Conservation (phyloP, 2,329 filamentous ascomycete species). For the Trichoderma atrobrunneum region DNA sequence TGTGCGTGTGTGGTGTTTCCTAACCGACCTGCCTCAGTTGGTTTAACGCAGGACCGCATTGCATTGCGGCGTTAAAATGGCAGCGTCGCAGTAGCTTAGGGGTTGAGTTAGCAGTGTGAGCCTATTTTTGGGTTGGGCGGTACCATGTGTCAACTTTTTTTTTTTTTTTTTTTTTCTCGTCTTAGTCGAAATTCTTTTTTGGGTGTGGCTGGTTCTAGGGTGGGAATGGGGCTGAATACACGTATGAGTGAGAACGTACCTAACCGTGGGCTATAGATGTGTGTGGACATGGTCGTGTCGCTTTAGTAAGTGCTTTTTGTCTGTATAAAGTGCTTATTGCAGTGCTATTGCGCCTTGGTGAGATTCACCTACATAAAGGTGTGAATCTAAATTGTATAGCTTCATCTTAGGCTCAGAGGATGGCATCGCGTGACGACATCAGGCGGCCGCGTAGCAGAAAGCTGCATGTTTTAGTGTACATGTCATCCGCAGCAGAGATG, state of each 20-base stretch:
- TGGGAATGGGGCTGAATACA: not conserved
- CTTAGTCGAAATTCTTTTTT: not conserved
- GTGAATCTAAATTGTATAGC: not conserved
- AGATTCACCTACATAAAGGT: not conserved
- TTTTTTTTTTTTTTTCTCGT: not conserved
- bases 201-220: not conserved
- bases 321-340: not conserved
- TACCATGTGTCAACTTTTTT: not conserved
- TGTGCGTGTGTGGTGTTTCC: not conserved
- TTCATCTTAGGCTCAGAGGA: not conserved
- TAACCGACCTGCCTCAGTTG: not conserved
- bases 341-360: not conserved
- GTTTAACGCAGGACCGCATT: constrained; percentile 3
- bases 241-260: not conserved
- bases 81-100: not conserved
- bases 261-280: not conserved
- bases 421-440: not conserved
- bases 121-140: not conserved
- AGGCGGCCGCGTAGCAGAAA: constrained; percentile 57
- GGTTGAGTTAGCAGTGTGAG: not conserved
- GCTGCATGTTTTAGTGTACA: constrained; percentile 48
- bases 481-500: constrained; percentile 51
- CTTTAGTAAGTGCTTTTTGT: not conserved
- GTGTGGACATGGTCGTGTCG: not conserved
- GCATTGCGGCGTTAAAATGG: not conserved